These are phyloP conservation scores for Stachybotrys echinatus DNA, from an alignment of 2,329 filamentous ascomycete genomes.

Conservation along the genomic window DNA sequence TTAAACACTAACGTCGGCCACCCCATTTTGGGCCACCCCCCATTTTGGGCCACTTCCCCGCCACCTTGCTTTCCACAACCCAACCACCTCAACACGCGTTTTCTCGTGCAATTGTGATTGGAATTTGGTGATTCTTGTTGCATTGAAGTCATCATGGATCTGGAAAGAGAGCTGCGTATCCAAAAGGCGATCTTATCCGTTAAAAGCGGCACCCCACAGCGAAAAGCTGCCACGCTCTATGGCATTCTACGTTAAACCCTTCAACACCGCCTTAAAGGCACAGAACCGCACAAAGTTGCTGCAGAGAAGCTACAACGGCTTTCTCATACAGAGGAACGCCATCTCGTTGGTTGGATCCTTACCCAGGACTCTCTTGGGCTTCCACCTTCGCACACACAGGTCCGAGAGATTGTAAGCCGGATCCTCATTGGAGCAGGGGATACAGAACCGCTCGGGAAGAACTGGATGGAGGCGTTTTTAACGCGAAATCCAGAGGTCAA, in stretches of 20 bases:
- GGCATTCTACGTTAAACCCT: conserved; percentile 2
- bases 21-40: no score
- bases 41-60: no score
- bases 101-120: no score
- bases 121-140: no score
- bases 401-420: background rate
- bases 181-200: background rate
- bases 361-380: background rate
- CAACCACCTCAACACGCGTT: no score
- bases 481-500: conserved; percentile 4
- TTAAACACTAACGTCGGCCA: no score
- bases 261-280: background rate
- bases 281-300: background rate
- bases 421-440: conserved; percentile 5
- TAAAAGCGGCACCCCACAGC: background rate
- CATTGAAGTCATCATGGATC: no score
- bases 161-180: background rate
- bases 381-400: conserved; percentile 4
- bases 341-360: conserved; percentile 6
- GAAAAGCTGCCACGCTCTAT: conserved; percentile 4
- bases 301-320: background rate
- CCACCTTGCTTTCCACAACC: no score
- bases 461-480: conserved; percentile 6
- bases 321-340: conserved; percentile 1
- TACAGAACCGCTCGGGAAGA: conserved; percentile 3